Conservation (phyloP, 805 yeast genomes). For the Metschnikowia henanensis region DNA sequence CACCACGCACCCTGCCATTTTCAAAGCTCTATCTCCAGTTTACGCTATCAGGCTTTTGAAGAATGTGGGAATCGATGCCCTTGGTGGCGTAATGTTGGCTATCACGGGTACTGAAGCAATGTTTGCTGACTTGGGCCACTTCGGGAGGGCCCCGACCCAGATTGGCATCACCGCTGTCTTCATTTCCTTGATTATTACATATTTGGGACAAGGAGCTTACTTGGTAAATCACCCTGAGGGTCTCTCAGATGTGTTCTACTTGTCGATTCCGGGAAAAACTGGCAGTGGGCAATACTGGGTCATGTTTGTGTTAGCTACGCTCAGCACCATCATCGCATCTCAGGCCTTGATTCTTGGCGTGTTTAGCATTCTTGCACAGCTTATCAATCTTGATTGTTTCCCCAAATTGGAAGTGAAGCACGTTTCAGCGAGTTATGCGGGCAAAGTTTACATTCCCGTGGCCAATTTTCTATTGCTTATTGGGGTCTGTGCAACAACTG, state of each 20-base stretch:
- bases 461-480: slow-evolving; percentile 52
- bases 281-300: slow-evolving; percentile 48
- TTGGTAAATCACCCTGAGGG: slow-evolving; percentile 40
- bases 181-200: slow-evolving; percentile 50
- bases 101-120: slow-evolving; percentile 63
- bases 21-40: slow-evolving; percentile 50
- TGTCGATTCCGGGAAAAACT: slow-evolving; percentile 51
- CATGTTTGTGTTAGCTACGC: slow-evolving; percentile 51
- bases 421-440: slow-evolving; percentile 44
- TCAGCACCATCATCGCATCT: slow-evolving; percentile 58
- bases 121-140: slow-evolving; percentile 64
- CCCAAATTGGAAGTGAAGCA: slow-evolving; percentile 49
- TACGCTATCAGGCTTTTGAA: slow-evolving; percentile 49
- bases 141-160: slow-evolving; percentile 50
- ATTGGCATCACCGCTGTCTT: slow-evolving; percentile 51
- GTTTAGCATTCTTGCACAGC: slow-evolving; percentile 50
- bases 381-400: slow-evolving; percentile 54
- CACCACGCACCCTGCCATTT: slow-evolving; percentile 41
- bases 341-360: slow-evolving; percentile 60
- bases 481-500: slow-evolving; percentile 50
- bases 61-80: slow-evolving; percentile 40
- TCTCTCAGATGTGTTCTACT: slow-evolving; percentile 45
- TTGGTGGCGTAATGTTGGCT: slow-evolving; percentile 53
- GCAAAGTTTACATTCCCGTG: slow-evolving; percentile 53
- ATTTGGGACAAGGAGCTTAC: slow-evolving; percentile 60